A percentile compares a stretch with the other conserved stretches of the same genome.
Evolutionary conservation across 116 monocot genomes (phyloP).

Genomic region (Phalaenopsis hybrid): DNA sequence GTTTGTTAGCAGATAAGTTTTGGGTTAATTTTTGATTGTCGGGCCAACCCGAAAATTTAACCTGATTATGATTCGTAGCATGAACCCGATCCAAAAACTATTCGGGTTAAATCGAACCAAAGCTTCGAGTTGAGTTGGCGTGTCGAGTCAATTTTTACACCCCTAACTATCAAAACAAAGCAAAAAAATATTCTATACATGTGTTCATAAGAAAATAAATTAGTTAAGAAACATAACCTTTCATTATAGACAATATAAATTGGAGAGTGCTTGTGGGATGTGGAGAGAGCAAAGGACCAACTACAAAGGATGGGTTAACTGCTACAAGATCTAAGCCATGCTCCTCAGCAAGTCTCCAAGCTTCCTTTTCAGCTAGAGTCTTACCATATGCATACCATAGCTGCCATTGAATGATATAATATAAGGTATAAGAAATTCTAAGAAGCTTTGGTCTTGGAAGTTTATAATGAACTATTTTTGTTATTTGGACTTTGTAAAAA

Average conservation of each 20-base stretch:
- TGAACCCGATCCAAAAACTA: too few species aligned
- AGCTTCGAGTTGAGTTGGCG: too few species aligned
- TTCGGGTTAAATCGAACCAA: too few species aligned
- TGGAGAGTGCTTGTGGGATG: conserved; percentile 64
- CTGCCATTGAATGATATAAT: conserved; percentile 12
- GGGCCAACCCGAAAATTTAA: too few species aligned
- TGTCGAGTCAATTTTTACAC: too few species aligned
- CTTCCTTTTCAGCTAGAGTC: conserved; percentile 71
- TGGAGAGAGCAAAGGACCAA: conserved; percentile 60
- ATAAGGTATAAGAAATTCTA: neutral
- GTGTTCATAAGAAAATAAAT: neutral
- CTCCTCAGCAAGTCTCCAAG: conserved; percentile 51
- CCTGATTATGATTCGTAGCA: too few species aligned
- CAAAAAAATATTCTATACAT: neutral
- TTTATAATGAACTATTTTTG: too few species aligned
- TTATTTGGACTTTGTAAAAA: too few species aligned
- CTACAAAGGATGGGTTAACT: conserved; percentile 74
- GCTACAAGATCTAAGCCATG: conserved; percentile 53
- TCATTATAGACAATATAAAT: conserved; percentile 38
- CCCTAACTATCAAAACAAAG: neutral
- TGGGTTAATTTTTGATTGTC: too few species aligned
- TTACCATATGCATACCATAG: conserved; percentile 84
- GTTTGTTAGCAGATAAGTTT: too few species aligned
- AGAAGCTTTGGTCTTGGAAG: too few species aligned
- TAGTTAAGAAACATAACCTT: conserved; percentile 25